Conservation (phyloP, 495 filamentous ascomycete genomes). For the Haplographium delicatum region DNA sequence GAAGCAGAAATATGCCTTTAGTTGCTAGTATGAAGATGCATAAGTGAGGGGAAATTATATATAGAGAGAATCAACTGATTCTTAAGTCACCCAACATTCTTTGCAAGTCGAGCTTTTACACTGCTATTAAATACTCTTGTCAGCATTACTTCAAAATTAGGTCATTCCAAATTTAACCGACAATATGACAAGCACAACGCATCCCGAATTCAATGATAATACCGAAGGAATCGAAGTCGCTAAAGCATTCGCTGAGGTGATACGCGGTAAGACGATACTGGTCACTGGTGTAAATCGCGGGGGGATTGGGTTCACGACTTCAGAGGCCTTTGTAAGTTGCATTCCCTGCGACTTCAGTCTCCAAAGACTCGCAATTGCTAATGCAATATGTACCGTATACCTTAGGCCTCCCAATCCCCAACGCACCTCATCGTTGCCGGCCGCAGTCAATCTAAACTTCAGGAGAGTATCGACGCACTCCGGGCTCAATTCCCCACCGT, state of each 20-base stretch:
- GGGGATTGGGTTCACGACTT: background rate
- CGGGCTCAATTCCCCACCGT: constrained; percentile 32
- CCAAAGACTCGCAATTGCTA: background rate
- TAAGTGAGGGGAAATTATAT: no score
- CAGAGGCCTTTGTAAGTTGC: constrained; percentile 1
- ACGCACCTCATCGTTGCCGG: constrained; percentile 36
- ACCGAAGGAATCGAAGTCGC: background rate
- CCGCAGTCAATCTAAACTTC: constrained; percentile 33
- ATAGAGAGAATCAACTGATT: no score
- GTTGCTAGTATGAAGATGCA: no score
- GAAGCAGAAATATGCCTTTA: no score
- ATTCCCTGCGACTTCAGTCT: background rate
- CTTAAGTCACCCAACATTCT: no score
- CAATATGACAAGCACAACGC: background rate
- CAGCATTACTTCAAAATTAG: no score
- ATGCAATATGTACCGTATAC: no score
- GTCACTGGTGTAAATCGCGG: background rate
- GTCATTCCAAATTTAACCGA: no score
- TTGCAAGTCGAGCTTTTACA: no score
- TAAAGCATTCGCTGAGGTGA: background rate
- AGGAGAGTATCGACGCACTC: constrained; percentile 32
- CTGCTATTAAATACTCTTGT: no score
- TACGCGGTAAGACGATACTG: background rate
- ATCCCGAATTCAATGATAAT: background rate
- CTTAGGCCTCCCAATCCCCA: constrained; percentile 36